Evolutionary conservation across 2,329 filamentous ascomycete species (phyloP).

Genomic region (Beauveria sp.): DNA sequence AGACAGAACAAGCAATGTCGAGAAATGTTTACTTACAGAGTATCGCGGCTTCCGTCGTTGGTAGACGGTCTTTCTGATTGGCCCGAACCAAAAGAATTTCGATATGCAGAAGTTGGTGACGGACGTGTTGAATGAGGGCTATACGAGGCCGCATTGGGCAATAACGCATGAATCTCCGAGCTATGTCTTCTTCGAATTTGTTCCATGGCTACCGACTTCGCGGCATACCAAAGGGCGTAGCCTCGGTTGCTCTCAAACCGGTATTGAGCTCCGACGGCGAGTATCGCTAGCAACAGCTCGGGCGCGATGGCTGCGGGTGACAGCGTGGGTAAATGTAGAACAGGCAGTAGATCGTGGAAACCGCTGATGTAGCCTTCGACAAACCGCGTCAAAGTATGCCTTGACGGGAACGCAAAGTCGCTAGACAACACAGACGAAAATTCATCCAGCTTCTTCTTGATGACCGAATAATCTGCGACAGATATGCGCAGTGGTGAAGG

Average conservation of each 20-base stretch:
- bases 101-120: conserved; percentile 48
- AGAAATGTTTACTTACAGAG: conserved; percentile 40
- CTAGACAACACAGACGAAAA: conserved; percentile 52
- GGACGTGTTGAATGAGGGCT: conserved; percentile 53
- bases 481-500: conserved; percentile 41
- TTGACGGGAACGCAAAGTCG: conserved; percentile 61
- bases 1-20: not conserved
- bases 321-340: conserved; percentile 62
- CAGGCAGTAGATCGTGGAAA: conserved; percentile 50
- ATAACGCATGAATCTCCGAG: conserved; percentile 47
- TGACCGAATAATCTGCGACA: conserved; percentile 44
- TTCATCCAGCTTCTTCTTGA: conserved; percentile 52
- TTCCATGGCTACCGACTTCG: conserved; percentile 49
- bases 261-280: conserved; percentile 61
- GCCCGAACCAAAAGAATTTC: conserved; percentile 52
- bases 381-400: conserved; percentile 61
- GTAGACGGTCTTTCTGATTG: conserved; percentile 49
- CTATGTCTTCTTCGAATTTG: conserved; percentile 51
- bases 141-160: conserved; percentile 50
- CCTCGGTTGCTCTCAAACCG: conserved; percentile 53
- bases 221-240: conserved; percentile 54
- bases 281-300: conserved; percentile 59
- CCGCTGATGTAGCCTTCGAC: conserved; percentile 63
- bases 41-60: conserved; percentile 51
- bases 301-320: conserved; percentile 56